phyloP scores from a whole-genome alignment of 257 asterid species.

The Voacanga thouarsii region DNA sequence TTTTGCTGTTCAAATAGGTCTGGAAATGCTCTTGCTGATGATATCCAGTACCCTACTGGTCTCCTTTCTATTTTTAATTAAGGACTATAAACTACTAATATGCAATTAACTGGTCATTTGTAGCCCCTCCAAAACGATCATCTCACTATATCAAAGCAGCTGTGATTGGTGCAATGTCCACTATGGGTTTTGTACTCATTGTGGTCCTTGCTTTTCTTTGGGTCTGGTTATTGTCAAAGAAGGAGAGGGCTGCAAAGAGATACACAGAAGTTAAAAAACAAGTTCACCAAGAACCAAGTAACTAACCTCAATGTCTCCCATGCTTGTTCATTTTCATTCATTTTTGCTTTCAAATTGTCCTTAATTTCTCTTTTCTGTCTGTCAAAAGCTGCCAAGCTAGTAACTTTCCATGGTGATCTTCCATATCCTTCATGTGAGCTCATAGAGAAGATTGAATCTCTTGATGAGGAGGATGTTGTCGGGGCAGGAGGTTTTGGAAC shows the following conservation, averaged over 20 bases:
- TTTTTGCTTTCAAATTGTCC: not conserved
- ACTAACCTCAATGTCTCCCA: constrained; percentile 22
- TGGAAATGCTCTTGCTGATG: not conserved
- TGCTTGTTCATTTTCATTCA: not conserved
- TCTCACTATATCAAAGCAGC: constrained; percentile 75
- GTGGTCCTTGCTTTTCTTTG: constrained; percentile 62
- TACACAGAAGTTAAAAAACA: constrained; percentile 91
- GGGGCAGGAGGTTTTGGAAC: constrained; percentile 99
- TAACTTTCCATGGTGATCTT: constrained; percentile 96
- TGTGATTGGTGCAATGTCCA: constrained; percentile 70
- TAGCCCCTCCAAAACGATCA: constrained; percentile 59
- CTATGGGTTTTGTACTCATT: constrained; percentile 59
- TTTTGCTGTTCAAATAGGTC: not conserved
- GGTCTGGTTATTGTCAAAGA: constrained; percentile 71
- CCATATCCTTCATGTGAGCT: constrained; percentile 95
- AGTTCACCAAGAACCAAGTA: constrained; percentile 84
- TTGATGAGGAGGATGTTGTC: constrained; percentile 79
- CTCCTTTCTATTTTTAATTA: not conserved
- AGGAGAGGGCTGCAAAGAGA: constrained; percentile 75
- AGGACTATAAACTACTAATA: not conserved
- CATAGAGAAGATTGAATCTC: constrained; percentile 92
- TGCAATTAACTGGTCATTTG: constrained; percentile 10
- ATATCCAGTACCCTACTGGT: not conserved
- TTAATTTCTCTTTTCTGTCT: not conserved
- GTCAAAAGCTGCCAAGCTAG: constrained; percentile 70